Evolutionary conservation across 163 green algal species (phyloP).

Genomic region (Chlorella variabilis): DNA sequence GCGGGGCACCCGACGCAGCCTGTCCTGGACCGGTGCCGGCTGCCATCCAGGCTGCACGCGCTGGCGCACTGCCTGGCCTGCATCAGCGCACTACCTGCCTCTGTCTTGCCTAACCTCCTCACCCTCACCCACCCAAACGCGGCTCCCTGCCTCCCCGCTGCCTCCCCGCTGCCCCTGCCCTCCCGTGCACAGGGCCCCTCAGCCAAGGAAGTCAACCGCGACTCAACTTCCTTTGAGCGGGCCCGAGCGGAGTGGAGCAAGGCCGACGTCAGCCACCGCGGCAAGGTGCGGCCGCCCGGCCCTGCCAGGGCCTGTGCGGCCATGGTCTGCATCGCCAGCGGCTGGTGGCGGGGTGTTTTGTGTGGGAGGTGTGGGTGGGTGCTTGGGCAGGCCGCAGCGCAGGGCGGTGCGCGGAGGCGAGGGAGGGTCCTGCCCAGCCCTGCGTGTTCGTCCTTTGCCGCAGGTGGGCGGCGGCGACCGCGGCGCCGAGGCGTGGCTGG

Average conservation of each 20-base stretch:
- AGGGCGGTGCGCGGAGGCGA: too few relatives aligned
- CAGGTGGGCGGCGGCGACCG: conserved; percentile 2
- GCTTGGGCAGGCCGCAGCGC: too few relatives aligned
- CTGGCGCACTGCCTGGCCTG: too few relatives aligned
- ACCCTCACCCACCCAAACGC: too few relatives aligned
- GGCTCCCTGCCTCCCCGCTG: not conserved
- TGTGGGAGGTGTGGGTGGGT: not conserved
- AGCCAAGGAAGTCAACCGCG: conserved; percentile 41
- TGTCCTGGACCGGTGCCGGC: not conserved
- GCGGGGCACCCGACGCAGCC: too few relatives aligned
- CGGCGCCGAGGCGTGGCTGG: not conserved
- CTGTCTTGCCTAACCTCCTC: too few relatives aligned
- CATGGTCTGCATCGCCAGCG: too few relatives aligned
- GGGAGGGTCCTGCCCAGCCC: not conserved
- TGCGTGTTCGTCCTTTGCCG: not conserved
- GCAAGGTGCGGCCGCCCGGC: conserved; percentile 32
- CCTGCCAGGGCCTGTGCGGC: too few relatives aligned
- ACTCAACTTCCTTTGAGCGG: conserved; percentile 57
- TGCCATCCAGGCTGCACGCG: too few relatives aligned
- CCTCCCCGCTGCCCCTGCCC: not conserved
- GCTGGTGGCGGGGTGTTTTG: not conserved
- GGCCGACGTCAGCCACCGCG: conserved; percentile 40
- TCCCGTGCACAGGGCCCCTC: conserved; percentile 51
- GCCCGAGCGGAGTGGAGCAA: conserved; percentile 46
- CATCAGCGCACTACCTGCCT: too few relatives aligned